Evolutionary conservation across 768 basidiomycete species (phyloP), one percentile per base, ranked within the genome.

Genomic region (Inosperma sp.): DNA sequence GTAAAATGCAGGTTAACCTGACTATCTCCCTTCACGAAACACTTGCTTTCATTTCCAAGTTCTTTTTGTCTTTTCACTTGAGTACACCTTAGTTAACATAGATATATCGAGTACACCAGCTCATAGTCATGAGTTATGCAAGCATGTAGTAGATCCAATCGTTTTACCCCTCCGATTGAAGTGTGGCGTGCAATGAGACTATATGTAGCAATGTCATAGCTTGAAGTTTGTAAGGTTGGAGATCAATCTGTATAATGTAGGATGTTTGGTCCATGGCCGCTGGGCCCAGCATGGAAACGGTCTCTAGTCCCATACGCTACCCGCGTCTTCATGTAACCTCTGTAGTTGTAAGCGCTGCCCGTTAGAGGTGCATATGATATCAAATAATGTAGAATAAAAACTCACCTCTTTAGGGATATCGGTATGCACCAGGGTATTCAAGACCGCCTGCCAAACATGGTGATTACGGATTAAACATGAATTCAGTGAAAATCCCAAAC

Each of bases 341-440:
- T 48, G 25, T 2, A 17, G 8, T 5, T 14, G 29, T 49, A 17
- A 36, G n/a, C n/a, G n/a, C n/a, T 16, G 19, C n/a, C 33, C 19
- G 26, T 45, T 35, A 52, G 33, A 19, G 22, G 22, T 13, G 17
- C 26, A 22, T 14, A 23, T 27, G 6, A 16, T 21, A n/a, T 5
- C 23, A 16, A 23, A 4, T 12, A 13, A 26, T 17, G 26, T 14
- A 12, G 12, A 33, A 33, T 21, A 25, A 27, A 31, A 23, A 48
- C 12, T 17, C 34, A 48, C 46, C 33, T 81, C 72, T 47, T 64
- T 53, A 35, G 74, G 67, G 54, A 86, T 75, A 22, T 71, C 65
- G 49, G 75, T 70, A 47, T 70, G 69, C 21, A 64, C 63, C 45
- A 86, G 69, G 2, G 84, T 80, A 53, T 81, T 76, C 31, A 88